These are phyloP conservation scores for Neonectria hederae DNA, from an alignment of 2,329 filamentous ascomycete genomes.

Conservation along the genomic window DNA sequence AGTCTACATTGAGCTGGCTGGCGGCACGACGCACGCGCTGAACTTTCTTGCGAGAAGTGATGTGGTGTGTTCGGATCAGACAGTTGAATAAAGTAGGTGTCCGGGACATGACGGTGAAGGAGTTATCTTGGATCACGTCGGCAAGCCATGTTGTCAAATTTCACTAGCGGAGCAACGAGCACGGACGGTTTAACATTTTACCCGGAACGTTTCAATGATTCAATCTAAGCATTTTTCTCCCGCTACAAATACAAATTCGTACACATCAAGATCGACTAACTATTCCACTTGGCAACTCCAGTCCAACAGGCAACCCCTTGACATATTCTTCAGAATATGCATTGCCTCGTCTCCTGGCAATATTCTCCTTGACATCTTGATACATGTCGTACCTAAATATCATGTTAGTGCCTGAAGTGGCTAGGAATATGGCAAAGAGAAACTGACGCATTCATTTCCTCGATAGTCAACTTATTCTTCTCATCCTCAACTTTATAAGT, in stretches of 20 bases:
- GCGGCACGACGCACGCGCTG: slow-evolving; percentile 69
- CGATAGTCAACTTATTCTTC: slow-evolving; percentile 70
- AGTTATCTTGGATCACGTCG: slow-evolving; percentile 5
- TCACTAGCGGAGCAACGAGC: neutral
- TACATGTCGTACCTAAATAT: slow-evolving; percentile 65
- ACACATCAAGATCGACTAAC: slow-evolving; percentile 7
- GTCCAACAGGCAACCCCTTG: slow-evolving; percentile 17
- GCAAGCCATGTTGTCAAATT: neutral
- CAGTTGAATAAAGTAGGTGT: slow-evolving; percentile 34
- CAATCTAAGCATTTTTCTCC: neutral
- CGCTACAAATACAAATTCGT: slow-evolving; percentile 5
- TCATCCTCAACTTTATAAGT: slow-evolving; percentile 71
- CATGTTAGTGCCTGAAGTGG: neutral
- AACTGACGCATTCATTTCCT: slow-evolving; percentile 73
- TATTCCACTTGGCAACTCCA: slow-evolving; percentile 20
- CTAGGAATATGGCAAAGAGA: rapidly evolving
- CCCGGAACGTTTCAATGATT: neutral
- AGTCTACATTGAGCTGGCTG: slow-evolving; percentile 65
- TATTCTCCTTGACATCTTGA: slow-evolving; percentile 61
- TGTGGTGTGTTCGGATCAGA: slow-evolving; percentile 81
- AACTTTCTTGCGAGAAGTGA: slow-evolving; percentile 80
- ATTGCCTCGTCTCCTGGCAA: slow-evolving; percentile 44
- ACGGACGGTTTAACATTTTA: neutral
- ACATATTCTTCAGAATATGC: slow-evolving; percentile 9
- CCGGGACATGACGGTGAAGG: slow-evolving; percentile 32